Evolutionary conservation across 345 rosid species (phyloP).

Genomic region (Syzygium grande): DNA sequence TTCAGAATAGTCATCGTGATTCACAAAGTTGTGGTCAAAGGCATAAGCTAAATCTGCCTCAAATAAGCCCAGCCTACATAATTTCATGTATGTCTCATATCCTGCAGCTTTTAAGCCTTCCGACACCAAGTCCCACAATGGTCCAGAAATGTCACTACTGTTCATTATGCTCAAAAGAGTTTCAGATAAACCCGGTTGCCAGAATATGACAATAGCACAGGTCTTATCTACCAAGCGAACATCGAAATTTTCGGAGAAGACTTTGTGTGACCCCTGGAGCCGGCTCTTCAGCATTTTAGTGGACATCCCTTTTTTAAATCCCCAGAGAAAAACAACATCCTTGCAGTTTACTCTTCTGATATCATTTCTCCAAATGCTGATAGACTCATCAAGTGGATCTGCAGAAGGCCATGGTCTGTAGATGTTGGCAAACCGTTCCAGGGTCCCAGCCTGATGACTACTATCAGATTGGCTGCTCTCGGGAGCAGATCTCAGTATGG

Average conservation of each 20-base stretch:
- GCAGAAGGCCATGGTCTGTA: slow-evolving; percentile 15
- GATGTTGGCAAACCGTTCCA: slow-evolving; percentile 23
- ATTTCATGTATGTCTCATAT: slow-evolving; percentile 47
- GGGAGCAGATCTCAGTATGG: slow-evolving; percentile 37
- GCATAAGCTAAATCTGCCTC: slow-evolving; percentile 53
- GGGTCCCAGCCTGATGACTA: slow-evolving; percentile 14
- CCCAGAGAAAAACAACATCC: slow-evolving; percentile 79
- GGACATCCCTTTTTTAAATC: slow-evolving; percentile 34
- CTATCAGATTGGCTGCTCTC: slow-evolving; percentile 11
- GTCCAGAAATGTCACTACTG: slow-evolving; percentile 27
- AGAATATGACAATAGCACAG: slow-evolving; percentile 73
- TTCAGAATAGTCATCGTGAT: slow-evolving; percentile 9
- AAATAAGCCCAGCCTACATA: slow-evolving; percentile 65
- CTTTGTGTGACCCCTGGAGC: slow-evolving; percentile 46
- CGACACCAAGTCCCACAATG: slow-evolving; percentile 52
- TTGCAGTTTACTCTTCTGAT: slow-evolving; percentile 43
- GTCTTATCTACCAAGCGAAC: slow-evolving; percentile 52
- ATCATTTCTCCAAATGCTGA: slow-evolving; percentile 54
- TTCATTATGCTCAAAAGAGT: slow-evolving; percentile 38
- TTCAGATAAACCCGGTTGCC: slow-evolving; percentile 35
- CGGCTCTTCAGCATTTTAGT: slow-evolving; percentile 49
- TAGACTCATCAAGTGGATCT: slow-evolving; percentile 28
- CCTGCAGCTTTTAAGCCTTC: slow-evolving; percentile 61
- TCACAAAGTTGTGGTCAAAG: slow-evolving; percentile 41
- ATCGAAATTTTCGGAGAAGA: slow-evolving; percentile 42